Evolutionary conservation across 2,329 filamentous ascomycete species (phyloP).

Genomic region (Paecilomyces niveus): DNA sequence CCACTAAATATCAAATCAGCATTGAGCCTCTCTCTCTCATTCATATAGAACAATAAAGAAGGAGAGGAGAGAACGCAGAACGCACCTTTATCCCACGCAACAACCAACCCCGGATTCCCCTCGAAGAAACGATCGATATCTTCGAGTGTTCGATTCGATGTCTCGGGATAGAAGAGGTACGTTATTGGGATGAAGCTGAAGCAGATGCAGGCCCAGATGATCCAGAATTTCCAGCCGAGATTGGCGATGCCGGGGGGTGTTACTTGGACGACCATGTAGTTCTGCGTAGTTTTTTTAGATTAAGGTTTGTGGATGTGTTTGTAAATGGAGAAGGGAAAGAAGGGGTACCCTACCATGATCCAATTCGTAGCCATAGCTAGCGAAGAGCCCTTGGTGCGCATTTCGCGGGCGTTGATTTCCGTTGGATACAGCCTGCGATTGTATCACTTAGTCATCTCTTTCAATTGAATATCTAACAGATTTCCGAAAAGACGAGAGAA

Average conservation of each 20-base stretch:
- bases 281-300: constrained; percentile 12
- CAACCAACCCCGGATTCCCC: constrained; percentile 12
- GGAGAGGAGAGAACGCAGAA: background rate
- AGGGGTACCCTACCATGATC: constrained; percentile 8
- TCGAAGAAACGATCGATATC: constrained; percentile 26
- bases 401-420: constrained; percentile 27
- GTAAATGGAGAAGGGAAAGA: background rate
- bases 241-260: constrained; percentile 24
- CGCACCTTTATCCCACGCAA: constrained; percentile 14
- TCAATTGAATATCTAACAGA: too few species aligned
- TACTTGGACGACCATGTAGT: constrained; percentile 28
- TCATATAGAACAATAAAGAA: background rate
- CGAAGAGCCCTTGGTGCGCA: constrained; percentile 26
- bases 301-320: too few species aligned
- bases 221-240: constrained; percentile 24
- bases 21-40: background rate
- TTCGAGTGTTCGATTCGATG: constrained; percentile 21
- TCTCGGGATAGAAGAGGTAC: constrained; percentile 27
- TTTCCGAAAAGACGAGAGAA: too few species aligned
- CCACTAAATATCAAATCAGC: constrained; percentile 4
- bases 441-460: background rate
- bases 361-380: constrained; percentile 24
- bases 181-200: constrained; percentile 19
- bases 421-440: constrained; percentile 18
- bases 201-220: constrained; percentile 21